Evolutionary conservation across 2,329 filamentous ascomycete genomes (phyloP), one percentile per base, ranked within the genome.

Genomic region (Verticillium longisporum): DNA sequence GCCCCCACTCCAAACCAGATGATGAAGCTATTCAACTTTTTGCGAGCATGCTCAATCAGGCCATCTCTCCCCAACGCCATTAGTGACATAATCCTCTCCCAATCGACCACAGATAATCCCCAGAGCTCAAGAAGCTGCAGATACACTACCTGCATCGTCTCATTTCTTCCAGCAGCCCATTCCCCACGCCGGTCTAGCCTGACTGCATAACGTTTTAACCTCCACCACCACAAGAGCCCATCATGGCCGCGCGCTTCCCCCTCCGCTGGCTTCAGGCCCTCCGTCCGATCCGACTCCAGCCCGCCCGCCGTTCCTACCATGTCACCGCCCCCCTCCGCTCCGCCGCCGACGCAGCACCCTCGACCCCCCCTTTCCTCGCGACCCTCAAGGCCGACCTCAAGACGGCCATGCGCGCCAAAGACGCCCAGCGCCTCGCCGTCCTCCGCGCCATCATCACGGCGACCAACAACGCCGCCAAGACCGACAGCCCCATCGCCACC

Each of bases 401-500:
- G 75, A 74, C 78, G 10, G 86, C 87, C 57, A 88, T 89, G 86
- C 81, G 82, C 62, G 79, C 80, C 67, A 89, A 88, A 73, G 86
- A 89, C 70, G 74, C 79, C 32, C 77, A 84, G 32, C 85, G 88
- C 2, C 83, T 93, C 32, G 77, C 83, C 45, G 89, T 91, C 41
- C 81, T 94, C 57, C 88, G 90, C 66, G 74, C 81, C 50, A 77
- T 93, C 64, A 81, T 93, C 65, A 80, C 88, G 36, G 83, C 88
- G 64, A 86, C 89, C 63, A 86, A 88, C 67, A 93, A 92, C 74
- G 87, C 88, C 37, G 88, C 86, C 71, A 93, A 93, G 75, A 91
- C 89, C 14, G 70, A 81, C 45, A 79, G 77, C 45, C 90, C 90
- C n/a, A 84, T 93, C 69, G 79, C 77, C 60, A 90, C 85, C 26